Evolutionary conservation across 176 grass and related monocot species (phyloP).

Genomic region (Zizania latifolia): DNA sequence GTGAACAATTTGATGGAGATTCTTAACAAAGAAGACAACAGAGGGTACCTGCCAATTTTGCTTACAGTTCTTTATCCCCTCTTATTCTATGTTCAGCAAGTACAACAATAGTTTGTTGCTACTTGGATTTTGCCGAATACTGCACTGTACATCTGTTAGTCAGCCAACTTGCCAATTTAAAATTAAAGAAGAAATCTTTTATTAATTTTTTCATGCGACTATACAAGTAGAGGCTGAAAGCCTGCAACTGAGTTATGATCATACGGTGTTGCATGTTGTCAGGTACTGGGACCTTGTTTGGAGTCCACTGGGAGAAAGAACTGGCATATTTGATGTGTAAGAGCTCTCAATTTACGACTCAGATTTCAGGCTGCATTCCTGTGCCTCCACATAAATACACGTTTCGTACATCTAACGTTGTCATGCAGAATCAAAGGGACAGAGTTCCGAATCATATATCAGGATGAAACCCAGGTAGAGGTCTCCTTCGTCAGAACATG

Average conservation of each 20-base stretch:
- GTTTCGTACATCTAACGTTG: background rate
- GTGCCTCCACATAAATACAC: background rate
- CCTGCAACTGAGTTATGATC: background rate
- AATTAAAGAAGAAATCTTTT: background rate
- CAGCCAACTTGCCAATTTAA: background rate
- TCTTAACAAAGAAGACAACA: constrained; percentile 82
- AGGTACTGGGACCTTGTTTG: constrained; percentile 98
- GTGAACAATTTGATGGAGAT: constrained; percentile 87
- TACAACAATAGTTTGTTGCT: background rate
- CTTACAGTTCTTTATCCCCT: background rate
- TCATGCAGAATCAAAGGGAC: constrained; percentile 72
- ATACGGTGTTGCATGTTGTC: constrained; percentile 22
- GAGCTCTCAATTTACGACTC: constrained; percentile 4
- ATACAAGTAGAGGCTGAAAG: too few species aligned
- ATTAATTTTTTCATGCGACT: background rate
- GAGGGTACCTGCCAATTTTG: constrained; percentile 63
- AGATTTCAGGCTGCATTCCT: background rate
- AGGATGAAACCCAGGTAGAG: constrained; percentile 74
- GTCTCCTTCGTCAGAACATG: constrained; percentile 89
- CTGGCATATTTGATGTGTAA: constrained; percentile 90
- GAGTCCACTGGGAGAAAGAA: constrained; percentile 42
- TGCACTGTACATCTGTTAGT: background rate
- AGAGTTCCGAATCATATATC: constrained; percentile 57
- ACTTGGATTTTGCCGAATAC: background rate
- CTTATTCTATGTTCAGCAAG: background rate